phyloP scores from a whole-genome alignment of 495 filamentous ascomycete genomes.

The Hypoxylon lienhwacheense region DNA sequence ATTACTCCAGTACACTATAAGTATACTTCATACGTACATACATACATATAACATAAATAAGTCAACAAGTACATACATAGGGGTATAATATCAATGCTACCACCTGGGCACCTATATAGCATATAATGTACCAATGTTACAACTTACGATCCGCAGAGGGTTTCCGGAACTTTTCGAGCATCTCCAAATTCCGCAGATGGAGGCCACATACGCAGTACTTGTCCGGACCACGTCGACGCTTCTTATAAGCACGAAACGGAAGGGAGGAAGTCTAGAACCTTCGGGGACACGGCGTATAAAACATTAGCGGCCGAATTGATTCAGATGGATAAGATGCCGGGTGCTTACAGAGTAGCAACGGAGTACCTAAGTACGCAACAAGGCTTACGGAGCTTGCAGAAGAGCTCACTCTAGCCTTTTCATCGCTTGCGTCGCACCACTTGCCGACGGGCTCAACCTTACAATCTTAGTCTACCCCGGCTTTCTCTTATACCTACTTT shows the following conservation, averaged over 20 bases:
- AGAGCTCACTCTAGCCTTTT: slow-evolving; percentile 12
- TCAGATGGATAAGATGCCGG: slow-evolving; percentile 27
- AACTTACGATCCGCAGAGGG: too few species aligned
- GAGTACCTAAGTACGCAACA: neutral
- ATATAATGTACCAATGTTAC: too few species aligned
- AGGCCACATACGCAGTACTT: slow-evolving; percentile 6
- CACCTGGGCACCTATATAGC: too few species aligned
- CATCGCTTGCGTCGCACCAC: slow-evolving; percentile 3
- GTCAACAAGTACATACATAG: too few species aligned
- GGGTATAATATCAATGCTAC: too few species aligned
- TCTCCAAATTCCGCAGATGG: slow-evolving; percentile 36
- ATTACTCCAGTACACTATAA: too few species aligned
- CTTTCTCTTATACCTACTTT: slow-evolving; percentile 2
- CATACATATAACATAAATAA: too few species aligned
- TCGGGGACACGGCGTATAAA: slow-evolving; percentile 4
- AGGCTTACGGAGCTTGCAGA: slow-evolving; percentile 7
- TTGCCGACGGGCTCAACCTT: slow-evolving; percentile 21
- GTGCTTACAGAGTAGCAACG: slow-evolving; percentile 24
- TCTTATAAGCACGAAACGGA: neutral
- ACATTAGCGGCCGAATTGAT: slow-evolving; percentile 8
- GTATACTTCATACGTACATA: too few species aligned
- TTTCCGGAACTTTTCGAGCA: slow-evolving; percentile 21
- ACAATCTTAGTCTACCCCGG: slow-evolving; percentile 26
- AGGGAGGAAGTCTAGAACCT: slow-evolving; percentile 24
- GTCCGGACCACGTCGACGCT: slow-evolving; percentile 1